Percentiles rank a stretch among this genome's conserved stretches.
These are phyloP conservation scores for Triangularia setosa DNA, from an alignment of 2,329 filamentous ascomycete genomes.

Conservation along the genomic window DNA sequence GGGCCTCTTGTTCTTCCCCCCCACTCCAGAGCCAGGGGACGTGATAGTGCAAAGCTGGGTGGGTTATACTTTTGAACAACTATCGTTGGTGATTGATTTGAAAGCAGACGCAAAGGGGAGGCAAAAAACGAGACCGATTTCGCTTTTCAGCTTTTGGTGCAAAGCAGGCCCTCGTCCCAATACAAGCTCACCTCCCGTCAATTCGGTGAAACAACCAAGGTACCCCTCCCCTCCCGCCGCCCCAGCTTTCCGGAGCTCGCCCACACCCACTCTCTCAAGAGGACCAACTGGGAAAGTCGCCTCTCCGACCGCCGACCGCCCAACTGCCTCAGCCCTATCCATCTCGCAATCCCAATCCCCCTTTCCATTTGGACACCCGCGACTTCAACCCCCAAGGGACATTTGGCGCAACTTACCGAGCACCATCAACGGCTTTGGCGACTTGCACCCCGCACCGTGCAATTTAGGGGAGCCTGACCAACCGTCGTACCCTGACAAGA, in stretches of 20 bases:
- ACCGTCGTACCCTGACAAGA: neutral
- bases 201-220: conserved; percentile 16
- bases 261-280: conserved; percentile 15
- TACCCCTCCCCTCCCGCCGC: conserved; percentile 21
- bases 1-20: neutral
- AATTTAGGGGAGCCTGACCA: conserved; percentile 4
- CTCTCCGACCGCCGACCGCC: conserved; percentile 24
- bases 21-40: neutral
- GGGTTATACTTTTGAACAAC: neutral
- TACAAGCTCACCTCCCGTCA: neutral
- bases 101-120: neutral
- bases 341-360: conserved; percentile 10
- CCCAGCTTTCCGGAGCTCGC: conserved; percentile 24
- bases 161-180: neutral
- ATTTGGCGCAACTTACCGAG: neutral
- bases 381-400: neutral
- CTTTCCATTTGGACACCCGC: neutral
- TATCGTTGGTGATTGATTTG: neutral
- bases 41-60: neutral
- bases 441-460: conserved; percentile 1
- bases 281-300: conserved; percentile 13
- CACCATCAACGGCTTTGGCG: neutral
- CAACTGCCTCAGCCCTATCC: conserved; percentile 30
- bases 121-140: neutral
- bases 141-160: neutral